Percentiles rank a stretch among this genome's conserved stretches.
Conservation (phyloP, 495 filamentous ascomycete species). For the Cairneyella variabilis region DNA sequence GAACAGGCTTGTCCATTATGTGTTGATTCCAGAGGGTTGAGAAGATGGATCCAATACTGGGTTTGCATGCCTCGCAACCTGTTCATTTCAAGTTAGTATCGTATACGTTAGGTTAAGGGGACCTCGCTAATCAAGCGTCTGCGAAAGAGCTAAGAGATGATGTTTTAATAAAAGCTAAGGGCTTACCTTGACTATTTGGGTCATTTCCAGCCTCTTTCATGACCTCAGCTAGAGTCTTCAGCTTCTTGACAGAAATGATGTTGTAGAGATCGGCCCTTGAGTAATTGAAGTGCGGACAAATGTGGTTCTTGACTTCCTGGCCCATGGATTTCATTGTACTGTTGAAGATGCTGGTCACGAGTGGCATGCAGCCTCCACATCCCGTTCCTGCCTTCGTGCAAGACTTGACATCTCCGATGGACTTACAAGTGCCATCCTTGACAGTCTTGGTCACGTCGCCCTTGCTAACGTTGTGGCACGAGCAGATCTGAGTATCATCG, state of each 20-base stretch:
- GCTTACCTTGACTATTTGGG: slow-evolving; percentile 54
- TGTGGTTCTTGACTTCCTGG: slow-evolving; percentile 82
- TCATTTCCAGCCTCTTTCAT: slow-evolving; percentile 81
- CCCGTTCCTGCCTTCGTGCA: slow-evolving; percentile 95
- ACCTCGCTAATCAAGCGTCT: too few relatives aligned
- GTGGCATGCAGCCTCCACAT: slow-evolving; percentile 90
- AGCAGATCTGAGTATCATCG: slow-evolving; percentile 90
- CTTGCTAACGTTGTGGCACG: slow-evolving; percentile 94
- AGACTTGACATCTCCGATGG: slow-evolving; percentile 81
- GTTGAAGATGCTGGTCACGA: slow-evolving; percentile 92
- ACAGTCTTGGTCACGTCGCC: slow-evolving; percentile 70
- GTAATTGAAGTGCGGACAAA: slow-evolving; percentile 84
- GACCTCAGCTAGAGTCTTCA: slow-evolving; percentile 72
- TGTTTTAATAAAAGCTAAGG: too few relatives aligned
- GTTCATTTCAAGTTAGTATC: neutral
- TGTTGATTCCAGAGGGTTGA: slow-evolving; percentile 83
- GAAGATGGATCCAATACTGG: slow-evolving; percentile 79
- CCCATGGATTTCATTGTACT: slow-evolving; percentile 88
- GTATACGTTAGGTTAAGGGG: too few relatives aligned
- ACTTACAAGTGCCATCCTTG: slow-evolving; percentile 77
- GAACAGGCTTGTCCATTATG: slow-evolving; percentile 68
- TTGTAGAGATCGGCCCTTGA: slow-evolving; percentile 88
- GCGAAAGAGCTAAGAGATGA: neutral
- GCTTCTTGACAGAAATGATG: slow-evolving; percentile 78
- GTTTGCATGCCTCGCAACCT: slow-evolving; percentile 88